Evolutionary conservation across 495 filamentous ascomycete species (phyloP).

Genomic region (Hyaloscypha hepaticicola): DNA sequence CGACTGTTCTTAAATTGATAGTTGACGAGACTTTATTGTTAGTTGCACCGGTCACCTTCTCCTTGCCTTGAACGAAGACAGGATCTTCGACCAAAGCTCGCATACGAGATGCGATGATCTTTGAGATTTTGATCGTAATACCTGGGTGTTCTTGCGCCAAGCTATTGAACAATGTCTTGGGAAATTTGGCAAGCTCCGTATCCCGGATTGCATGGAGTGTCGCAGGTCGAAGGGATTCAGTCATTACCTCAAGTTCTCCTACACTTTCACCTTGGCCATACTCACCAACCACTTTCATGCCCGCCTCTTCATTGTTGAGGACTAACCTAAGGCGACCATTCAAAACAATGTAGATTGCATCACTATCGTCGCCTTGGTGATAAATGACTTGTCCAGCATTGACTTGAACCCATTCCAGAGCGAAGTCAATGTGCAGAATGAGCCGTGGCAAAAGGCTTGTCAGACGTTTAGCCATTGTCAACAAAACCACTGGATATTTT

Average conservation of each 20-base stretch:
- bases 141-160: constrained; percentile 94
- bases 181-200: constrained; percentile 94
- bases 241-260: constrained; percentile 95
- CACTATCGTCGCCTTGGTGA: constrained; percentile 91
- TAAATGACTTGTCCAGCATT: constrained; percentile 92
- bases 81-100: constrained; percentile 80
- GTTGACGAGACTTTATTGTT: constrained; percentile 78
- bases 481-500: constrained; percentile 81
- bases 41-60: constrained; percentile 48
- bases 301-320: constrained; percentile 71
- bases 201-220: constrained; percentile 95
- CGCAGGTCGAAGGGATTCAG: constrained; percentile 82
- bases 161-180: constrained; percentile 95
- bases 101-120: constrained; percentile 96
- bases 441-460: constrained; percentile 88
- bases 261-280: constrained; percentile 98
- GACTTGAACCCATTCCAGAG: constrained; percentile 96
- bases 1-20: constrained; percentile 88
- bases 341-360: constrained; percentile 96
- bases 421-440: constrained; percentile 96
- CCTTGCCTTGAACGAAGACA: constrained; percentile 58
- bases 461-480: constrained; percentile 93
- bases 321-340: constrained; percentile 86
- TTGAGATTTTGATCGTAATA: constrained; percentile 98
- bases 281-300: constrained; percentile 87